Evolutionary conservation across 2,329 filamentous ascomycete genomes (phyloP), one percentile per base, ranked within the genome.

Genomic region (Pseudonectria buxi): DNA sequence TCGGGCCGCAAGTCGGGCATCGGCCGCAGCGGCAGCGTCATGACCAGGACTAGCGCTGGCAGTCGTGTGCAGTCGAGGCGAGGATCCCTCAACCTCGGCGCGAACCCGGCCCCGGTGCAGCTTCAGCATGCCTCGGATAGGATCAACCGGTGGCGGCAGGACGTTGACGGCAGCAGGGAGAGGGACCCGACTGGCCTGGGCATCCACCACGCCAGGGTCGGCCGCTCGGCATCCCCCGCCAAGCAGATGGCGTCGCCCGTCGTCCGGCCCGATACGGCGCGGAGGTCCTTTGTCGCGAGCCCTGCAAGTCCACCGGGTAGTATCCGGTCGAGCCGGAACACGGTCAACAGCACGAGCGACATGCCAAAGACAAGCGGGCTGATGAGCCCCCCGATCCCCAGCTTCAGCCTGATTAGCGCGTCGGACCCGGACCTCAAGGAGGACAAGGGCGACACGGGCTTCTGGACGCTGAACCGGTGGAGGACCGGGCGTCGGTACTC

Each of bases 131-230:
- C 59, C 2, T 68, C 81, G 1, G 90, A 96, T 44, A 76, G 86
- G 12, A 95, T 95, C 46, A 72, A 94, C 45, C 84, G 78, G 32
- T 98, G 90, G 90, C 78, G 89, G 4, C 86, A 94, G 36, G 72
- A 71, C 14, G 66, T 79, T 10, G 72, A 75, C 30, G 60, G 62
- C 13, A 41, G 58, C 10, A 58, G 65, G 12, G 57, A 61, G 2
- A 58, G 56, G 18, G 18, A 22, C 18, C 5, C 18, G 18, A 22
- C 18, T 9, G 18, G 18, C 5, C 18, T 22, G 18, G 18, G 18
- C 18, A 22, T 22, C 18, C 18, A 22, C 18, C 18, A 22, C 18
- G 9, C 18, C 5, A 22, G 64, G n/a, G 73, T 63, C 37, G 71
- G 76, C 41, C 66, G 76, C 10, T 79, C 75, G 3, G 49, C 72